Evolutionary conservation across 192 early-diverging fungal species (phyloP).

Genomic region (Backusella morwellensis): DNA sequence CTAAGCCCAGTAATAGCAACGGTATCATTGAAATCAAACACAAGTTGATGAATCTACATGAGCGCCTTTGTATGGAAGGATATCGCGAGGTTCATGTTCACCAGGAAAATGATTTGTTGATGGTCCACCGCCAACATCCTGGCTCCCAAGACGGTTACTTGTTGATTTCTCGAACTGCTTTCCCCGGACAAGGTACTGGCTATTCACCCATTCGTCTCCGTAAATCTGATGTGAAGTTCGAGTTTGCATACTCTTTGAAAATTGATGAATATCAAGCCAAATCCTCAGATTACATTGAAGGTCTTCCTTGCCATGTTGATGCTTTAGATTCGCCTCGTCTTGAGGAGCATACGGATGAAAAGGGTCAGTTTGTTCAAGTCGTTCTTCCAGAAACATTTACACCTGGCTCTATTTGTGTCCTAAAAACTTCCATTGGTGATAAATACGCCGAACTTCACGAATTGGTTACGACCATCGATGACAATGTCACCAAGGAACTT

Average conservation of each 20-base stretch:
- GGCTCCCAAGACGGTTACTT: conserved; percentile 89
- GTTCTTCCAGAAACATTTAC: conserved; percentile 66
- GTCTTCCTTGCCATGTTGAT: conserved; percentile 49
- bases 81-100: conserved; percentile 94
- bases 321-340: conserved; percentile 51
- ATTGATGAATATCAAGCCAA: conserved; percentile 35
- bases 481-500: conserved; percentile 63
- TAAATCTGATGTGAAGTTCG: conserved; percentile 50
- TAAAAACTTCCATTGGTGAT: conserved; percentile 60
- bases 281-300: conserved; percentile 33
- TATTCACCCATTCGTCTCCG: conserved; percentile 62
- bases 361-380: conserved; percentile 60
- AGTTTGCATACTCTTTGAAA: conserved; percentile 58
- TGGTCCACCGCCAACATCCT: conserved; percentile 91
- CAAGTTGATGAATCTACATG: conserved; percentile 73
- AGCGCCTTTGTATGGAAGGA: conserved; percentile 78
- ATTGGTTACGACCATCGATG: conserved; percentile 56
- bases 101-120: conserved; percentile 93
- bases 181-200: conserved; percentile 44
- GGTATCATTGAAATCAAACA: conserved; percentile 71
- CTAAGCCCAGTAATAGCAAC: conserved; percentile 50
- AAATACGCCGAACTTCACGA: conserved; percentile 52
- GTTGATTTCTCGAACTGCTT: conserved; percentile 87
- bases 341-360: conserved; percentile 39
- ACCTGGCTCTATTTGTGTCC: conserved; percentile 79